A percentile compares a stretch with the other conserved stretches of the same genome.
These are phyloP conservation scores for Anthostomella pinea DNA, from an alignment of 2,329 filamentous ascomycete species.

Conservation along the genomic window DNA sequence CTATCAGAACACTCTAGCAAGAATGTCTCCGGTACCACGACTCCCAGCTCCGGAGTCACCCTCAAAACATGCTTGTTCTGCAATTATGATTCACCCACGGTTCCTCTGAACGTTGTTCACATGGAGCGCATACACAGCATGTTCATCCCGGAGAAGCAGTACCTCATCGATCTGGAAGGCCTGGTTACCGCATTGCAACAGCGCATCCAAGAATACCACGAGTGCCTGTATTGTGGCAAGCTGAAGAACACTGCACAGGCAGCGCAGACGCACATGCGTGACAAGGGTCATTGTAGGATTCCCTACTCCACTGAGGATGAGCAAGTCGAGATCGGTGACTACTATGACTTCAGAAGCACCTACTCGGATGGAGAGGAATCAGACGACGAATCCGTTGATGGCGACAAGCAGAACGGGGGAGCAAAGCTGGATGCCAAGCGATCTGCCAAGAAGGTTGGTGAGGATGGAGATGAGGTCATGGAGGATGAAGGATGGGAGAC, in stretches of 20 bases:
- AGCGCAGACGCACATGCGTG: constrained; percentile 94
- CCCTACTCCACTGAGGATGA: constrained; percentile 85
- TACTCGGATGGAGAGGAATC: constrained; percentile 79
- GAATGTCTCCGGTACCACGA: constrained; percentile 42
- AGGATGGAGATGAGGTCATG: constrained; percentile 54
- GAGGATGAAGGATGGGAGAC: constrained; percentile 89
- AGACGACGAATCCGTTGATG: constrained; percentile 50
- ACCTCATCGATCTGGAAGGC: constrained; percentile 78
- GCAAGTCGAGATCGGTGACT: constrained; percentile 91
- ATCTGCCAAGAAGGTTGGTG: constrained; percentile 47
- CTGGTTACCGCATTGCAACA: constrained; percentile 74
- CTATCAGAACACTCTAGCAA: constrained; percentile 36
- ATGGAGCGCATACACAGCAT: constrained; percentile 94
- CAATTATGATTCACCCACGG: constrained; percentile 75
- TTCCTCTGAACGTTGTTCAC: constrained; percentile 75
- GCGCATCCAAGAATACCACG: constrained; percentile 75
- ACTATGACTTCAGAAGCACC: constrained; percentile 94
- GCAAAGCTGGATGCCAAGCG: constrained; percentile 68
- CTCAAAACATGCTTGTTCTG: constrained; percentile 79
- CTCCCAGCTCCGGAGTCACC: constrained; percentile 40
- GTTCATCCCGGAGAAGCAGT: constrained; percentile 89
- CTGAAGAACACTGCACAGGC: constrained; percentile 73
- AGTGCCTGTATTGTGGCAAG: constrained; percentile 88
- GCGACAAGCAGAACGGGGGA: constrained; percentile 53
- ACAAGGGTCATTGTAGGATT: constrained; percentile 96